These are phyloP conservation scores for Acer negundo DNA, from an alignment of 345 rosid species.

Conservation along the genomic window DNA sequence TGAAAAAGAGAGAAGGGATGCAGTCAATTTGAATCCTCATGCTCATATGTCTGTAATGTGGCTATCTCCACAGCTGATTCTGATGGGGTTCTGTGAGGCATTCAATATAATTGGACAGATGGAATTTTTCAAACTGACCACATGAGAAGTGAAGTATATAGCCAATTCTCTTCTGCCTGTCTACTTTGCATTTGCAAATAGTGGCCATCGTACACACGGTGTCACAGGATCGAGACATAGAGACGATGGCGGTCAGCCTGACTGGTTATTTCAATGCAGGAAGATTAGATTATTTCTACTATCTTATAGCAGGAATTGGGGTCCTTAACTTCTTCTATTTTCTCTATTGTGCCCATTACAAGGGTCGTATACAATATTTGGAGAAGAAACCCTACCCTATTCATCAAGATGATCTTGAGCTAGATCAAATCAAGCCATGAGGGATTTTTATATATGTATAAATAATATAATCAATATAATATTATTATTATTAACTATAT, in stretches of 20 bases:
- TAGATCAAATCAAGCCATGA: constrained; percentile 15
- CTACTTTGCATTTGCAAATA: constrained; percentile 39
- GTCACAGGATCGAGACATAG: constrained; percentile 32
- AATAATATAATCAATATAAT: too few species aligned
- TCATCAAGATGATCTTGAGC: constrained; percentile 15
- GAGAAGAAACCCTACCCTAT: constrained; percentile 3
- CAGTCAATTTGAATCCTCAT: constrained; percentile 21
- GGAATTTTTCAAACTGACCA: constrained; percentile 68
- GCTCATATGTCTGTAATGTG: constrained; percentile 46
- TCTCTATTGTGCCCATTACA: constrained; percentile 47
- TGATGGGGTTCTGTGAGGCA: constrained; percentile 61
- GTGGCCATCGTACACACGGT: constrained; percentile 41
- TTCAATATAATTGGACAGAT: constrained; percentile 58
- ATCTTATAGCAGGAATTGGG: constrained; percentile 50
- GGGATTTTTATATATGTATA: not conserved
- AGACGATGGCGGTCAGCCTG: constrained; percentile 26
- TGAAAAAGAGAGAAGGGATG: constrained; percentile 46
- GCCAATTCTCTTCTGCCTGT: constrained; percentile 24
- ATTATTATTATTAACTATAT: too few species aligned
- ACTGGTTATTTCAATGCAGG: constrained; percentile 47
- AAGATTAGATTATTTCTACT: constrained; percentile 59
- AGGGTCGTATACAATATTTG: constrained; percentile 17
- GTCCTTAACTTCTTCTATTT: constrained; percentile 48
- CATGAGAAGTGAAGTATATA: constrained; percentile 52
- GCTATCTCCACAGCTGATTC: constrained; percentile 61